A percentile compares a stretch with the other conserved stretches of the same genome.
Evolutionary conservation across 78 protist genomes (phyloP).

Genomic region (Dictyostelium purpureum): DNA sequence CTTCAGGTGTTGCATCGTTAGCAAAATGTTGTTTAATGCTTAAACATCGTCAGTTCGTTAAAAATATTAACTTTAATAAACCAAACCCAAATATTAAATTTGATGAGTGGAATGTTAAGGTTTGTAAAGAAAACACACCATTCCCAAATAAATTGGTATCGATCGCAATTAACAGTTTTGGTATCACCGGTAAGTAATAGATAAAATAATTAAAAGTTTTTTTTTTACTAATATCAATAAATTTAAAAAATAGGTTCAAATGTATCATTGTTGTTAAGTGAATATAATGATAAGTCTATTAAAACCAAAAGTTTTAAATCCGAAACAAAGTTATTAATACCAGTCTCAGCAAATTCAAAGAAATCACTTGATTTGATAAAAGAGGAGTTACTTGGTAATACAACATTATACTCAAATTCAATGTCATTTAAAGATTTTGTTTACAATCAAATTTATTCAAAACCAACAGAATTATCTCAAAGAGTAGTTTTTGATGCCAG

Average conservation of each 20-base stretch:
- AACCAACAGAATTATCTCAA: background rate
- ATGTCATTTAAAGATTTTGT: slow-evolving; percentile 21
- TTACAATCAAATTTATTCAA: background rate
- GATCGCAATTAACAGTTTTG: slow-evolving; percentile 87
- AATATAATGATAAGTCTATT: background rate
- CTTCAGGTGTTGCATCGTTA: slow-evolving; percentile 68
- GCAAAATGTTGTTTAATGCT: slow-evolving; percentile 73
- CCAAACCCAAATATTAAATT: slow-evolving; percentile 54
- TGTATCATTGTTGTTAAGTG: slow-evolving; percentile 55
- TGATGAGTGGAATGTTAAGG: slow-evolving; percentile 19
- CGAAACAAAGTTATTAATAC: slow-evolving; percentile 15
- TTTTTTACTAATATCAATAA: slow-evolving; percentile 19
- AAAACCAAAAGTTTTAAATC: background rate
- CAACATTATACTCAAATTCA: background rate
- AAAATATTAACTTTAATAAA: slow-evolving; percentile 8
- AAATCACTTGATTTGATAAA: background rate
- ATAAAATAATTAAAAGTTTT: background rate
- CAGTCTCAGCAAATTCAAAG: slow-evolving; percentile 53
- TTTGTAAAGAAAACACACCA: background rate
- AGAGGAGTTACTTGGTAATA: background rate
- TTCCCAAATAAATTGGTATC: background rate
- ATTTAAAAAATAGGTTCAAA: slow-evolving; percentile 68
- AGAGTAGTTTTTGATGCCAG: background rate
- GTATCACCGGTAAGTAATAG: too few relatives aligned
- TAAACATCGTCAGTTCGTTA: slow-evolving; percentile 13